Evolutionary conservation across 306 rosid species (phyloP), one percentile per base, ranked within the genome.

Genomic region (Quercus suber): DNA sequence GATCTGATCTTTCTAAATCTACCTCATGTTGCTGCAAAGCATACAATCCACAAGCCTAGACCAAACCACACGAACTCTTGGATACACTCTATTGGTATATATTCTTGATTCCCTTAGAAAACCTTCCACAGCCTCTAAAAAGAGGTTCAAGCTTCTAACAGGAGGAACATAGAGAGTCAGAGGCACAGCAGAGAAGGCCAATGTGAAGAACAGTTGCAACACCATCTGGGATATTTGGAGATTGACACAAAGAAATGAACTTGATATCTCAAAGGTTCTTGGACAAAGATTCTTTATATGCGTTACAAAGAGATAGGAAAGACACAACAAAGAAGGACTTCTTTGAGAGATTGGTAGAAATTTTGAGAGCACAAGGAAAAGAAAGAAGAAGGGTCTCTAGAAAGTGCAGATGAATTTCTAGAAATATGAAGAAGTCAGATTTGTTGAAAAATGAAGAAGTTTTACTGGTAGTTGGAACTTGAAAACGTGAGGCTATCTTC

Each of bases 161-260:
- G 99, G 97, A 55, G 97, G 97, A 70, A 95, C 51, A 70, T 95
- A 92, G 12, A 95, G 97, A 19, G 90, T 91, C 79, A 95, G 71
- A 45, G 97, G 99, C 55, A 83, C 89, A 3, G 90, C 94, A 3
- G 93, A 92, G 79, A 92, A 90, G 76, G 97, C 98, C 64, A 93
- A 87, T 8, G 98, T 85, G 52, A 94, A 84, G 87, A 94, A 85
- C 77, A 91, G 52, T 79, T 90, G 87, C 85, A 90, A 17, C 90
- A 92, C 86, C 61, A 15, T 43, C 67, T 23, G 14, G 0, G 25
- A 55, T 33, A 59, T 51, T 72, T 20, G 17, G 2, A 3, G 5
- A 37, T 27, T 25, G 19, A 57, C 33, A 4, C 19, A 23, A 23
- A 31, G 52, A 31, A 7, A 51, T n/a, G 79, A 73, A 11, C 65